Base-by-base conservation (phyloP, 1,139 yeast species). In the Candida sp. region DNA sequence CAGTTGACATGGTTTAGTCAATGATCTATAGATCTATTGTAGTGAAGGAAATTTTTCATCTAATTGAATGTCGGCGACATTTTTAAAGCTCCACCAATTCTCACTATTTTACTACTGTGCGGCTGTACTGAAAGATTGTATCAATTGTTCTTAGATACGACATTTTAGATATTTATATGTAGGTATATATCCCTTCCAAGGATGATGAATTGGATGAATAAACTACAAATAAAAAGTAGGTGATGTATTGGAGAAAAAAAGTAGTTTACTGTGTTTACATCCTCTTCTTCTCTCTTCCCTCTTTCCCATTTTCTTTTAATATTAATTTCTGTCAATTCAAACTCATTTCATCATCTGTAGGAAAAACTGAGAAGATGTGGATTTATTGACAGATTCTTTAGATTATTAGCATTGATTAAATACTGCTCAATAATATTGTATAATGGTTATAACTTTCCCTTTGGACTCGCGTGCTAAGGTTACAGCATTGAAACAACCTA, bases 401-500 rank as follows among this genome's bases (percentile, higher is more conserved):
- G 11, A 25, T 11, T 7, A 25, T 25, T 25, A 11, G 29, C 11
- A 25, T 7, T 25, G 7, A 11, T 25, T 25, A 25, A 25, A 15
- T 15, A 15, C 19, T 15, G 19, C 19, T 15, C 19, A 15, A 15
- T 15, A 15, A 15, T 15, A 15, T 15, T 15, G 19, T 15, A 15
- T 15, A 15, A 64, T 53, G 61, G 56, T 61, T 49, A 67, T 61
- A 49, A 56, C 70, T 19, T 63, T 76, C 44, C 79, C 84, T 2
- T 55, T 80, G 36, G 62, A 62, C 42, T 63, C 78, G 2, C 62
- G 84, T 44, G 72, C 84, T 1, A 70, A 73, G 40, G 73, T 81
- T 5, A 72, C 85, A 0, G 75, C 82, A 1, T 68, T 82, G 35
- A 79, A 78, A 51, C 91, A 87, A 60, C 97, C 97, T 5, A 82